These are phyloP conservation scores for Fraxinus quadrangulata DNA, from an alignment of 257 asterid species.

Conservation along the genomic window DNA sequence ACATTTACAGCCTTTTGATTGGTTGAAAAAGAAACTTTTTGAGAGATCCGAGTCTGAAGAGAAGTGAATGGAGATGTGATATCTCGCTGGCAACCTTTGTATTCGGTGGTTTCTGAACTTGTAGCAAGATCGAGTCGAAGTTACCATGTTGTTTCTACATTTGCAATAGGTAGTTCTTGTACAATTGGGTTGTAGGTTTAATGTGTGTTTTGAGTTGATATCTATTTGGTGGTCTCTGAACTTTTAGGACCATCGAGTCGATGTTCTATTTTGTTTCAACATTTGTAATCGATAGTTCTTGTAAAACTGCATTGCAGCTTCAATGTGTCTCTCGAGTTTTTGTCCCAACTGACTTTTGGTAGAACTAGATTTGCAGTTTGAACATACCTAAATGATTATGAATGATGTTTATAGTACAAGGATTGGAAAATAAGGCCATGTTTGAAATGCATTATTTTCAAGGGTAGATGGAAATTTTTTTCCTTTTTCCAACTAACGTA, in stretches of 20 bases:
- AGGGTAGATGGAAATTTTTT: too few relatives aligned
- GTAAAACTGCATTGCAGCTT: too few relatives aligned
- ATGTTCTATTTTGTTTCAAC: too few relatives aligned
- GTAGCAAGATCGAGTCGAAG: conserved; percentile 30
- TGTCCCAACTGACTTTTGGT: too few relatives aligned
- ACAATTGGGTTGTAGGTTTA: not conserved
- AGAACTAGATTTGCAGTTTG: too few relatives aligned
- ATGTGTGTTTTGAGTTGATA: not conserved
- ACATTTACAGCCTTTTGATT: conserved; percentile 80
- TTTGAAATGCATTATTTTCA: too few relatives aligned
- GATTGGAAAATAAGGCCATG: too few relatives aligned
- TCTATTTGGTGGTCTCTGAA: not conserved
- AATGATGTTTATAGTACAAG: too few relatives aligned
- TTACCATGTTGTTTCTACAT: not conserved
- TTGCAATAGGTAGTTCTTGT: not conserved
- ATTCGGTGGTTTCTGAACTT: conserved; percentile 38
- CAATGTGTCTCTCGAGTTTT: too few relatives aligned
- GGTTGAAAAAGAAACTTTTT: conserved; percentile 77
- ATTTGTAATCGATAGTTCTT: too few relatives aligned
- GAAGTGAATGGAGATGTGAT: conserved; percentile 41
- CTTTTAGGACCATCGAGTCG: not conserved
- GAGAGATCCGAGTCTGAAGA: conserved; percentile 69
- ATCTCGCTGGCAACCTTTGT: conserved; percentile 26
- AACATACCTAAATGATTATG: too few relatives aligned
- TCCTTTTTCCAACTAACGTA: too few relatives aligned